Base-by-base conservation (phyloP, 2,329 filamentous ascomycete species). In the Colletotrichum simmondsii region DNA sequence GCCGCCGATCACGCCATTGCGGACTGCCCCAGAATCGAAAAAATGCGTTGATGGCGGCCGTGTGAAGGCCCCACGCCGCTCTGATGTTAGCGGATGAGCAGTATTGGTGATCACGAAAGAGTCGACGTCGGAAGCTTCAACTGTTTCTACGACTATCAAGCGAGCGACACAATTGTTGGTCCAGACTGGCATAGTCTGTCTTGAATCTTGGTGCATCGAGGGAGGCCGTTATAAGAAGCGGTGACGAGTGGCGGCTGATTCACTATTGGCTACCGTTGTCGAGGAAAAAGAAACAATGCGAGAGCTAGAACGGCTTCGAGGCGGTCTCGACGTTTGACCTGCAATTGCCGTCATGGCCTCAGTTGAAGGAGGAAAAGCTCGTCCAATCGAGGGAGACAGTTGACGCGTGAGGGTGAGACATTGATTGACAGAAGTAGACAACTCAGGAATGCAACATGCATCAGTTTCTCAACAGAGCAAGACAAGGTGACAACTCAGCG, bases 1-100 rank as follows among this genome's bases (percentile, higher is more conserved):
- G 60, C 32, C 12, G 70, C 35, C 46, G 66, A 65, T 72, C 66
- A 72, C 70, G 66, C 70, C 60, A 61, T 68, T 53, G 59, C 28
- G 30, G 32, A 72, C 24, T 49, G 70, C 66, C 52, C 54, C 70
- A 70, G 66, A 70, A 72, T 60, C 70, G 30, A 70, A 54, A 54
- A 65, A 26, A 10, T 53, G n/a, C 26, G 58, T 57, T 24, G 35
- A 63, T 66, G 54, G 54, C 54, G 30, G 56, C 22, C 26, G 56
- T 59, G 24, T 57, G 26, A 37, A 28, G 46, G 70, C 46, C 24
- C 46, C 46, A 35, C n/a, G 5, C 60, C 37, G 28, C 61, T 65
- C 10, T 22, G 11, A 49, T 60, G 60, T 24, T 54, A 32, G 60
- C 28, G 8, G 54, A 64, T 42, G 65, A 54, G 65, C 59, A 59